These are phyloP conservation scores for Nitzschia inconspicua DNA, from an alignment of 108 stramenopile species.

Conservation along the genomic window DNA sequence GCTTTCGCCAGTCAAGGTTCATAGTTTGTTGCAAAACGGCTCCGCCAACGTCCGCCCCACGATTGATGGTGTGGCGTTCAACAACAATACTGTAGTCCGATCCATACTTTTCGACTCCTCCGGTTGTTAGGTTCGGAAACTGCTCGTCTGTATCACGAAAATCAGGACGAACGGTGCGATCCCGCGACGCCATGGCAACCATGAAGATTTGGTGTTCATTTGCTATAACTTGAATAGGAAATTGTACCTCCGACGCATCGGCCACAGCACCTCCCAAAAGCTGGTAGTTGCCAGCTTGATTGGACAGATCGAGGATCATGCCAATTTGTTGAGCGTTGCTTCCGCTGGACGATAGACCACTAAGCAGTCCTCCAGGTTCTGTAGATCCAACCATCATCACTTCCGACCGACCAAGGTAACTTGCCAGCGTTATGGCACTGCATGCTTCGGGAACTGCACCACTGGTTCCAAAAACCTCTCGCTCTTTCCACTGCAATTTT, in stretches of 20 bases:
- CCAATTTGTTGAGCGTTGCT: conserved; percentile 18
- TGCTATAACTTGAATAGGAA: conserved; percentile 8
- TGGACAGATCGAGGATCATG: conserved; percentile 14
- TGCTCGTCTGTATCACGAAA: conserved; percentile 5
- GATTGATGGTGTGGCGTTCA: conserved; percentile 15
- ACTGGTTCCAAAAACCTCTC: conserved; percentile 8
- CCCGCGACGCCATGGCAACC: conserved; percentile 24
- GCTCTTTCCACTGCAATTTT: conserved; percentile 12
- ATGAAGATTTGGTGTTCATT: conserved; percentile 13
- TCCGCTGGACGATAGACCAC: background rate
- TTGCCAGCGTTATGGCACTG: conserved; percentile 14
- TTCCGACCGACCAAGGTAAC: background rate
- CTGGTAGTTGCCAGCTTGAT: background rate
- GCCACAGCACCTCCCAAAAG: conserved; percentile 17
- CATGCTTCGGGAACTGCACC: conserved; percentile 17
- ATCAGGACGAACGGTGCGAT: conserved; percentile 12
- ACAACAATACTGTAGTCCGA: conserved; percentile 23
- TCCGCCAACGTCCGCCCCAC: background rate
- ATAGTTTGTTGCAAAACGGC: conserved; percentile 3
- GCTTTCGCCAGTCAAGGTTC: conserved; percentile 21
- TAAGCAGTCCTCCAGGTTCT: conserved; percentile 18
- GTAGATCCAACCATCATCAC: conserved; percentile 24
- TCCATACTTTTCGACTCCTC: conserved; percentile 30
- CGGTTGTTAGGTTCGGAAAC: conserved; percentile 31
- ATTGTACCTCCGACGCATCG: conserved; percentile 15